Conservation (phyloP, 257 asterid genomes). For the Parsonsia alboflavescens region DNA sequence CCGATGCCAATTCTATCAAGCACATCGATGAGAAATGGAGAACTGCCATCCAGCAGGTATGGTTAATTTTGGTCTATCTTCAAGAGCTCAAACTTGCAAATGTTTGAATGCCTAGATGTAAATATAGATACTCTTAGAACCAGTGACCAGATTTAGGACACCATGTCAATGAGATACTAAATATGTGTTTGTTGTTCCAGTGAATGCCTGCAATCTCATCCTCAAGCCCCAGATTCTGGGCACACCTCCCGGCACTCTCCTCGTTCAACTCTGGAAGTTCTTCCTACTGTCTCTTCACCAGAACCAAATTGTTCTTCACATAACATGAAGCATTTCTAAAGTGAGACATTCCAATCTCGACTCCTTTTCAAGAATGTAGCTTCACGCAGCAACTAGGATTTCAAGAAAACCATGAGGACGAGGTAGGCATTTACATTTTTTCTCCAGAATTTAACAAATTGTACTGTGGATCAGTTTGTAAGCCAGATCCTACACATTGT, state of each 20-base stretch:
- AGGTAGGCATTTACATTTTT: not conserved
- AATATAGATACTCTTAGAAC: not conserved
- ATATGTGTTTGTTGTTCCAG: slow-evolving; percentile 23
- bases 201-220: slow-evolving; percentile 34
- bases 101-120: not conserved
- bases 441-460: not conserved
- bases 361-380: slow-evolving; percentile 2
- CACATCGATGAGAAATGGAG: slow-evolving; percentile 32
- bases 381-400: not conserved
- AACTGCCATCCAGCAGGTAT: slow-evolving; percentile 37
- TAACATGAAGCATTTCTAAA: slow-evolving; percentile 24
- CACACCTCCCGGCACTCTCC: slow-evolving; percentile 45
- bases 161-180: not conserved
- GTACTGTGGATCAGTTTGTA: not conserved
- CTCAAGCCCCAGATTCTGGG: slow-evolving; percentile 30
- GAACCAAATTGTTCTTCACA: slow-evolving; percentile 32
- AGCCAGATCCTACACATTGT: not conserved
- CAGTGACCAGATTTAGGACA: slow-evolving; percentile 2
- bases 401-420: not conserved
- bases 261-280: slow-evolving; percentile 46
- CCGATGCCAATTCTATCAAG: slow-evolving; percentile 28
- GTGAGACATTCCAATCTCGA: slow-evolving; percentile 29
- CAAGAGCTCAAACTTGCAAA: slow-evolving; percentile 3
- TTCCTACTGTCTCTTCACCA: slow-evolving; percentile 34
- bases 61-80: not conserved